Evolutionary conservation across 805 yeast species (phyloP), one percentile per base, ranked within the genome.

Genomic region (Priceomyces fermenticarens): DNA sequence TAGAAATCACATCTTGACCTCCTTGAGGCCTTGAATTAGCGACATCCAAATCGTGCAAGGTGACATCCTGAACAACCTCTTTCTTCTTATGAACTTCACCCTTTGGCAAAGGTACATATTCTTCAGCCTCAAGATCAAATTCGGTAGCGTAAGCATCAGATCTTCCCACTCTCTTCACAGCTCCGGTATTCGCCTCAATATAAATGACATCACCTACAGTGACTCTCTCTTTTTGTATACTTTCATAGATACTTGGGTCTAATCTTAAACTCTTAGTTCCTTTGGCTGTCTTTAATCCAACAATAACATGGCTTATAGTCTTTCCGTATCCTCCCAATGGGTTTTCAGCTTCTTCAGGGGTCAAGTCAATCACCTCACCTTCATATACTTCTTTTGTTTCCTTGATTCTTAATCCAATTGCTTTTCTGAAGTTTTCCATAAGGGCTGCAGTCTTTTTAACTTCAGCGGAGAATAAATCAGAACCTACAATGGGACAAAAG

Each of bases 111-210:
- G 99, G 97, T 15, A 93, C 98, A 64, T 93, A 93, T 67, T 93
- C 98, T 67, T 95, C 97, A 20, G 98, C 97, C 74, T 93, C 98
- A 45, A 95, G 78, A 65, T 93, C 99, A 55, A 90, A 93, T 68
- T 93, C 99, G 8, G 99, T 89, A 16, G 99, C 97, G 57, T 89
- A 89, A 0, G 97, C 97, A 63, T 93, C 98, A n/a, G 96, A 86
- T 63, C 99, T 80, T 39, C 99, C 99, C 17, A 93, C 96, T 57
- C 98, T 77, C 58, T 91, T 91, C 31, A 93, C 97, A 15, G 96
- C 88, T 32, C 99, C 99, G 11, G 97, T 91, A 58, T 95, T 91
- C 44, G 97, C 87, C 68, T 93, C 99, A 50, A 93, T 88, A 61
- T 95, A 91, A 48, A 93, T 89, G 38, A 93, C 97, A 65, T 93